A percentile compares a stretch with the other conserved stretches of the same genome.
Conservation (phyloP, 208 protist genomes). For the Kentomonas sorsogonicus region DNA sequence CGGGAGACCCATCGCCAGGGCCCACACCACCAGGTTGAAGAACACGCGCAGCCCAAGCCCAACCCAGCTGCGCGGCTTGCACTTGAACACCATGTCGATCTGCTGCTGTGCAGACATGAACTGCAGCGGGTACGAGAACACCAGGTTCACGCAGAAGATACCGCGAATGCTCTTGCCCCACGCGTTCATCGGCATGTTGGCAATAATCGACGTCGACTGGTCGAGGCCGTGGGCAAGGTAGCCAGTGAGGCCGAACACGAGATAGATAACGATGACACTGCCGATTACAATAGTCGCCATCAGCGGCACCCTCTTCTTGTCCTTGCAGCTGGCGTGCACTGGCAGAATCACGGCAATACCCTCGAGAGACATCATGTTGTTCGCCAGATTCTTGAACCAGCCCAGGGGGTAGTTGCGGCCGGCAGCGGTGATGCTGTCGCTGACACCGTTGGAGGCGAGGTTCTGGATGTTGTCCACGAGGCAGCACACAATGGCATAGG, state of each 20-base stretch:
- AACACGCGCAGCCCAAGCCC: slow-evolving; percentile 40
- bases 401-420: slow-evolving; percentile 31
- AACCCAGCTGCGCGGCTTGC: slow-evolving; percentile 45
- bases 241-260: slow-evolving; percentile 57
- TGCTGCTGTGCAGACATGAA: slow-evolving; percentile 77
- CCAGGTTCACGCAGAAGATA: slow-evolving; percentile 42
- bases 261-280: slow-evolving; percentile 41
- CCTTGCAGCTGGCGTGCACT: slow-evolving; percentile 55
- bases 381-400: slow-evolving; percentile 67
- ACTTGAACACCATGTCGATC: slow-evolving; percentile 42
- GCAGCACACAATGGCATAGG: slow-evolving; percentile 48
- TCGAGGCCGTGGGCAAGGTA: slow-evolving; percentile 58
- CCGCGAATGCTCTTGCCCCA: slow-evolving; percentile 44
- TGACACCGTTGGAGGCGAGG: slow-evolving; percentile 16
- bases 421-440: slow-evolving; percentile 6
- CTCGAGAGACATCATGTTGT: slow-evolving; percentile 77
- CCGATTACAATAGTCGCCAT: slow-evolving; percentile 48
- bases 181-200: slow-evolving; percentile 27
- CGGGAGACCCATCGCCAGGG: slow-evolving; percentile 49
- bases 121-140: slow-evolving; percentile 75
- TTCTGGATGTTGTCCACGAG: slow-evolving; percentile 20
- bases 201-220: slow-evolving; percentile 40
- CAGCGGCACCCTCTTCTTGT: slow-evolving; percentile 44
- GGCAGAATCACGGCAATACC: slow-evolving; percentile 69
- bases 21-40: slow-evolving; percentile 62